A percentile compares a stretch with the other conserved stretches of the same genome.
Evolutionary conservation across 2,329 filamentous ascomycete species (phyloP).

Genomic region (Fusarium sororula): DNA sequence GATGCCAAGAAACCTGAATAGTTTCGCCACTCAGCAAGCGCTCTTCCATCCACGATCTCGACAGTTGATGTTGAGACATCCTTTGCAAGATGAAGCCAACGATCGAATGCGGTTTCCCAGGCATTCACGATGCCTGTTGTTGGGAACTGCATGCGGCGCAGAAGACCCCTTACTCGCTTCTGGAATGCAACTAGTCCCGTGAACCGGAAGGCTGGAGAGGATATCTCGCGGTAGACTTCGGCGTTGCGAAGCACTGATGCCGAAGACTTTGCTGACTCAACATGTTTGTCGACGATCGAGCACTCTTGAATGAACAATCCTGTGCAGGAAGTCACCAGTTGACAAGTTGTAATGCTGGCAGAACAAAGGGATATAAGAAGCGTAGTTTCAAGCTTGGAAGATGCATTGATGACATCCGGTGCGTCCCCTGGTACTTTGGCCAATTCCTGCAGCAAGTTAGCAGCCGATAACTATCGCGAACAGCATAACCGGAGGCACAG

Average conservation of each 20-base stretch:
- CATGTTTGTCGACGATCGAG: constrained; percentile 60
- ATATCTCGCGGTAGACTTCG: constrained; percentile 69
- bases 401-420: constrained; percentile 61
- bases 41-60: constrained; percentile 64
- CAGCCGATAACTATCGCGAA: not conserved
- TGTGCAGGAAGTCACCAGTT: constrained; percentile 70
- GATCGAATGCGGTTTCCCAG: constrained; percentile 73
- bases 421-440: constrained; percentile 63
- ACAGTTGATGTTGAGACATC: constrained; percentile 65
- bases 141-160: constrained; percentile 69
- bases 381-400: constrained; percentile 67
- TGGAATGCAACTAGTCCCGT: constrained; percentile 76
- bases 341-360: constrained; percentile 71
- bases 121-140: constrained; percentile 73
- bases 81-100: constrained; percentile 71
- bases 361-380: constrained; percentile 72
- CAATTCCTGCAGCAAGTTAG: constrained; percentile 57
- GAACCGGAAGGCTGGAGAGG: constrained; percentile 70
- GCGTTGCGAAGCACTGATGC: constrained; percentile 67
- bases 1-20: constrained; percentile 75
- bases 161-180: constrained; percentile 67
- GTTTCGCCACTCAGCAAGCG: constrained; percentile 73
- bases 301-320: constrained; percentile 70
- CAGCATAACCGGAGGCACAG: not conserved
- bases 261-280: constrained; percentile 60